phyloP scores from a whole-genome alignment of 495 filamentous ascomycete species.

The Neurospora sp. region DNA sequence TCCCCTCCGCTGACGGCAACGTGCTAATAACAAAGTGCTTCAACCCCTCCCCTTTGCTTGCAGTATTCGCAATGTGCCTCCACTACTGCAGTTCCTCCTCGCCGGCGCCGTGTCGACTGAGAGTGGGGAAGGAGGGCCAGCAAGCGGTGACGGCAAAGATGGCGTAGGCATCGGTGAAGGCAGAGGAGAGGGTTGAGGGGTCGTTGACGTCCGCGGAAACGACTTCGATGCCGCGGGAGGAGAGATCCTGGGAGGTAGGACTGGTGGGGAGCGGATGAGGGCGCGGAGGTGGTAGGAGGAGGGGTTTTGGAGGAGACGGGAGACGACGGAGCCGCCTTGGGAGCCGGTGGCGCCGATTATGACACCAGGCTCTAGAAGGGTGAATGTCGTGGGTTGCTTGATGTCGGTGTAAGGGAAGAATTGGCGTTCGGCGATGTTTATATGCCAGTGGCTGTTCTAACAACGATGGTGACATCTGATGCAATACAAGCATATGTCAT shows the following conservation, averaged over 20 bases:
- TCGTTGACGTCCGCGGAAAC: constrained; percentile 10
- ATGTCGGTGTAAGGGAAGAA: too few species aligned
- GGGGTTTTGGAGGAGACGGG: constrained; percentile 1
- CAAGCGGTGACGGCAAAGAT: constrained; percentile 6
- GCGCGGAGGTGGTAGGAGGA: constrained; percentile 12
- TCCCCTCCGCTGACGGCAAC: background rate
- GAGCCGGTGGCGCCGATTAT: constrained; percentile 13
- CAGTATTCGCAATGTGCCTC: constrained; percentile 1
- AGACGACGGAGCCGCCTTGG: constrained; percentile 14
- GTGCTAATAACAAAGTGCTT: constrained; percentile 7
- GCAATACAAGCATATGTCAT: too few species aligned
- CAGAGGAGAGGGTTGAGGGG: background rate
- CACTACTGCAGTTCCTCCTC: constrained; percentile 3
- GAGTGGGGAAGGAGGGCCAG: background rate
- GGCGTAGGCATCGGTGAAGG: constrained; percentile 10
- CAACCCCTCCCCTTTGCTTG: background rate
- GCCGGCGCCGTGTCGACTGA: constrained; percentile 1
- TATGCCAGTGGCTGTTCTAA: too few species aligned
- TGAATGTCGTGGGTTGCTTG: too few species aligned
- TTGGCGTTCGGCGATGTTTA: too few species aligned
- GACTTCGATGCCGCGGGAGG: too few species aligned
- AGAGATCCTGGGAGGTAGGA: constrained; percentile 7
- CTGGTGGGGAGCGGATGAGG: constrained; percentile 11
- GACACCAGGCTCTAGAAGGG: too few species aligned
- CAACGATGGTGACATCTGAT: too few species aligned